A percentile compares a stretch with the other conserved stretches of the same genome.
These are phyloP conservation scores for Saccharomycopsis fermentans DNA, from an alignment of 805 yeast genomes.

Conservation along the genomic window DNA sequence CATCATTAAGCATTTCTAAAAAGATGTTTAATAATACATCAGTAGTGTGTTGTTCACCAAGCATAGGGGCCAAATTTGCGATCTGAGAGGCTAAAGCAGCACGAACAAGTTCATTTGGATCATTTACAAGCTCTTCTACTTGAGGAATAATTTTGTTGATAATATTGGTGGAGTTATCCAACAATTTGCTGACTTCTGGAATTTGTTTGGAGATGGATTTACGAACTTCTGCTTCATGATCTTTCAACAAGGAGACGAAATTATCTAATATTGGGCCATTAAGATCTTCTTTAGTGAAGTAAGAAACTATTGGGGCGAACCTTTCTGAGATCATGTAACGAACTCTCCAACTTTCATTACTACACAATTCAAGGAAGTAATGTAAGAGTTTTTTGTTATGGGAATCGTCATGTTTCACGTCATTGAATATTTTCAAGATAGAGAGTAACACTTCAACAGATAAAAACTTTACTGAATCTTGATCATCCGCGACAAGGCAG, in stretches of 20 bases:
- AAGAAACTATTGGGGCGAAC: conserved; percentile 61
- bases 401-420: conserved; percentile 38
- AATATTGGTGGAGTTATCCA: conserved; percentile 34
- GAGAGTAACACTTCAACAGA: conserved; percentile 82
- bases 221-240: conserved; percentile 93
- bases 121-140: conserved; percentile 75
- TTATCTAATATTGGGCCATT: conserved; percentile 41
- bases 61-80: conserved; percentile 74
- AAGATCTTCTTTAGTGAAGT: conserved; percentile 46
- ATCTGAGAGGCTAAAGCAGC: conserved; percentile 84
- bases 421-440: conserved; percentile 59
- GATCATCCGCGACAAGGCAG: conserved; percentile 68
- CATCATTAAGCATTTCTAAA: conserved; percentile 90
- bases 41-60: conserved; percentile 77
- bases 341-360: conserved; percentile 95
- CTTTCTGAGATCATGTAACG: conserved; percentile 97
- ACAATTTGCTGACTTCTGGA: conserved; percentile 57
- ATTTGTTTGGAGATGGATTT: conserved; percentile 89
- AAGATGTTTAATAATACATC: conserved; percentile 79
- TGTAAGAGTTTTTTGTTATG: conserved; percentile 55
- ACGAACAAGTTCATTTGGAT: conserved; percentile 87
- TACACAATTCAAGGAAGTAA: conserved; percentile 59
- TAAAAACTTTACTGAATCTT: conserved; percentile 88
- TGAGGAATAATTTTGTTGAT: conserved; percentile 71
- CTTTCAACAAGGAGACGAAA: conserved; percentile 70